Conservation (phyloP, 2,329 filamentous ascomycete genomes). For the Didymella lethalis region DNA sequence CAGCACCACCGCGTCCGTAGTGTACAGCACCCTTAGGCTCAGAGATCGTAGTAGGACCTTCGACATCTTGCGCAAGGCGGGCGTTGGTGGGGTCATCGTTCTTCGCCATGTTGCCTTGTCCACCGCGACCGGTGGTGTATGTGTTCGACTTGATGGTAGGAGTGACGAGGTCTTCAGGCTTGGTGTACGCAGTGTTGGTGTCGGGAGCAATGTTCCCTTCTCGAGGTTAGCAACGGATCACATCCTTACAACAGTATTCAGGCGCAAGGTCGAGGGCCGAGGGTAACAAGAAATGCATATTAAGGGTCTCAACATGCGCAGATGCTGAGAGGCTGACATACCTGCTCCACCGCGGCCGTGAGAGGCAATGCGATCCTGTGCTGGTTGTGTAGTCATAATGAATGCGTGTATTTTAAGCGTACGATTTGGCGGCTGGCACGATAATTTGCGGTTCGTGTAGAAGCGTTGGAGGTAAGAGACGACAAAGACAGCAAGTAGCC, state of each 20-base stretch:
- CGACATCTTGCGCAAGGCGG: slow-evolving; percentile 83
- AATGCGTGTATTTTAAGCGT: background rate
- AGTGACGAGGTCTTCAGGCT: slow-evolving; percentile 73
- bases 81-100: slow-evolving; percentile 74
- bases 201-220: slow-evolving; percentile 60
- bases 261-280: background rate
- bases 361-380: slow-evolving; percentile 56
- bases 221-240: slow-evolving; percentile 14
- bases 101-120: slow-evolving; percentile 86
- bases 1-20: slow-evolving; percentile 77
- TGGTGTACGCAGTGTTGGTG: slow-evolving; percentile 43
- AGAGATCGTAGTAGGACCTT: slow-evolving; percentile 57
- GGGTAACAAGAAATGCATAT: background rate
- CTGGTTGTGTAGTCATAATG: slow-evolving; percentile 35
- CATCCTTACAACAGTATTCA: background rate
- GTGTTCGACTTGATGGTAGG: slow-evolving; percentile 83
- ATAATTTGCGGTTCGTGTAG: slow-evolving; percentile 6
- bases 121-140: slow-evolving; percentile 89
- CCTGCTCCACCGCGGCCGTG: slow-evolving; percentile 81
- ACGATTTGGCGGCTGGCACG: background rate
- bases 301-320: background rate
- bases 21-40: slow-evolving; percentile 68
- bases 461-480: slow-evolving; percentile 6
- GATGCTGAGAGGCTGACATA: slow-evolving; percentile 40
- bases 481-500: slow-evolving; percentile 9